phyloP scores from a whole-genome alignment of 495 filamentous ascomycete genomes.

The Haplographium delicatum region DNA sequence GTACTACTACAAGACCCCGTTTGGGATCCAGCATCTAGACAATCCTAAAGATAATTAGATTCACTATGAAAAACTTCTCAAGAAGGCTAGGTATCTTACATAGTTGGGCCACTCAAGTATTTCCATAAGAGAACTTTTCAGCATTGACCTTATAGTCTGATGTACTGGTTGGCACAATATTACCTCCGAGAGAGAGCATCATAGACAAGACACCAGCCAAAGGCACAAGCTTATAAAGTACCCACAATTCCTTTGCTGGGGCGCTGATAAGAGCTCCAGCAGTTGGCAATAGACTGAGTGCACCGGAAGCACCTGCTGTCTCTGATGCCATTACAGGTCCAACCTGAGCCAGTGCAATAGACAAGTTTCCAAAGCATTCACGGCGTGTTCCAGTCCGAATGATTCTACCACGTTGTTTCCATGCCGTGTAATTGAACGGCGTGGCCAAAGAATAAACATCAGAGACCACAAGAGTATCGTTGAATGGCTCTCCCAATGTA shows the following conservation, averaged over 20 bases:
- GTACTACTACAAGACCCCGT: no score
- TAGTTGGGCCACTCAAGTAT: no score
- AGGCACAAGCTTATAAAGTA: conserved; percentile 6
- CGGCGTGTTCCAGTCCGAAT: no score
- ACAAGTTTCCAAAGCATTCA: not conserved
- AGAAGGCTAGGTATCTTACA: no score
- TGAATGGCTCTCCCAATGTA: no score
- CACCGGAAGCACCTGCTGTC: not conserved
- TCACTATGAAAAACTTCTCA: no score
- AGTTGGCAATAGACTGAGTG: not conserved
- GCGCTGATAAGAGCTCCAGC: not conserved
- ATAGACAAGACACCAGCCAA: conserved; percentile 4
- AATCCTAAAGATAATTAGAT: no score
- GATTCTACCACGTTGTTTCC: no score
- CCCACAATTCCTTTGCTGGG: not conserved
- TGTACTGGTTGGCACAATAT: not conserved
- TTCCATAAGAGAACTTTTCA: not conserved
- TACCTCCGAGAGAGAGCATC: conserved; percentile 2
- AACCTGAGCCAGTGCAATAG: not conserved
- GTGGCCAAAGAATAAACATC: no score
- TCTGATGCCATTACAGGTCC: not conserved
- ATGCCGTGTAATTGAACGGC: no score
- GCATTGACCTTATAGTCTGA: not conserved
- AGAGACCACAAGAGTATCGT: no score
- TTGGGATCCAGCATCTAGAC: no score